Percentiles rank a stretch among this genome's conserved stretches.
These are phyloP conservation scores for Secale cereale DNA, from an alignment of 176 grass and related monocot genomes.

Conservation along the genomic window DNA sequence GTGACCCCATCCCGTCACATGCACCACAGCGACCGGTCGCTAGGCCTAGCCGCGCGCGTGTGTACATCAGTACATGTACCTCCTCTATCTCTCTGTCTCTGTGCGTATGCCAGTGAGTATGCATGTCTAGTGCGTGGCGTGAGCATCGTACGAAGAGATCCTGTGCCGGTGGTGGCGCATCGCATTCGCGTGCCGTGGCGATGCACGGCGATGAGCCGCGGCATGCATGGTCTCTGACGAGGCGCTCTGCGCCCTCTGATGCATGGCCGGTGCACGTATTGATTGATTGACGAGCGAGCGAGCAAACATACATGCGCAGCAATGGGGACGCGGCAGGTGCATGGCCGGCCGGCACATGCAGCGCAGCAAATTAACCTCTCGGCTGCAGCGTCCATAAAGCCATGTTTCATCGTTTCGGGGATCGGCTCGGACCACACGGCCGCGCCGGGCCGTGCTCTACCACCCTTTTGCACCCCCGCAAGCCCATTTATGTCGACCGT, in stretches of 20 bases:
- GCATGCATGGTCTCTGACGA: background rate
- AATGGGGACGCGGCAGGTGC: background rate
- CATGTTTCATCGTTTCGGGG: slow-evolving; percentile 15
- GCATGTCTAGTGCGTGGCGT: background rate
- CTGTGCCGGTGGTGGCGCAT: background rate
- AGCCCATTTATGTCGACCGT: background rate
- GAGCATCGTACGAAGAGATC: background rate
- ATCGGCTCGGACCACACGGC: background rate
- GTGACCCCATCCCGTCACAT: background rate
- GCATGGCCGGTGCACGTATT: background rate
- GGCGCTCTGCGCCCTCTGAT: too few species aligned
- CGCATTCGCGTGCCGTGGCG: background rate
- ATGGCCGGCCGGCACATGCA: background rate
- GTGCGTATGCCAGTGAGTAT: background rate
- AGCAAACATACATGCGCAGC: background rate
- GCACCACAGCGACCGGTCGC: background rate
- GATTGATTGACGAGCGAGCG: background rate
- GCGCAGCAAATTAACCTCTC: background rate
- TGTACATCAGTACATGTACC: background rate
- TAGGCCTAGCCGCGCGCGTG: too few species aligned
- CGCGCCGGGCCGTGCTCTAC: background rate
- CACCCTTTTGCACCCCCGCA: background rate
- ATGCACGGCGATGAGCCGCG: too few species aligned
- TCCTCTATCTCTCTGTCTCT: too few species aligned
- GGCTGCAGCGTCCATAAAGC: background rate